These are phyloP conservation scores for Neurospora sp. DNA, from an alignment of 495 filamentous ascomycete species.

Conservation along the genomic window DNA sequence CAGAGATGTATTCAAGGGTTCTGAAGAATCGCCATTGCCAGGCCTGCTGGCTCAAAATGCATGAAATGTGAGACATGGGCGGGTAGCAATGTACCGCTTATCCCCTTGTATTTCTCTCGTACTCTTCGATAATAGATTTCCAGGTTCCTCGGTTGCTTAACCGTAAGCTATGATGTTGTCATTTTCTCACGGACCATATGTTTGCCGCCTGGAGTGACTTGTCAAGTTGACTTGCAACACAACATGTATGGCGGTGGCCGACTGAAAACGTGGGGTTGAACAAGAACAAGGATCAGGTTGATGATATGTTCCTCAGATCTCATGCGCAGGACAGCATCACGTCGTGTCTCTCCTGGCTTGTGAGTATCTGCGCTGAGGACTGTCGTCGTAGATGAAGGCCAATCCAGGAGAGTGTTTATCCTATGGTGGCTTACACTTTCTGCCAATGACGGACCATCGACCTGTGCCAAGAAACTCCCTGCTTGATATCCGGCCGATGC, in stretches of 20 bases:
- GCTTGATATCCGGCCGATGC: background rate
- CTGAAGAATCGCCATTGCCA: background rate
- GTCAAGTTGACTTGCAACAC: background rate
- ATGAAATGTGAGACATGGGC: background rate
- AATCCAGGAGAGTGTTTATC: background rate
- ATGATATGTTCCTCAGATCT: background rate
- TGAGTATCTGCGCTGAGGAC: background rate
- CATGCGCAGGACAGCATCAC: background rate
- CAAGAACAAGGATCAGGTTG: background rate
- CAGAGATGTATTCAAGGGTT: background rate
- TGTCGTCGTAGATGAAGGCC: background rate
- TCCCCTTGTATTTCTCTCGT: background rate
- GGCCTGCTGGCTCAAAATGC: background rate
- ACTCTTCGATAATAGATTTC: background rate
- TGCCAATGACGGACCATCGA: background rate
- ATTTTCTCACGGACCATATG: background rate
- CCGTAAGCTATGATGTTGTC: background rate
- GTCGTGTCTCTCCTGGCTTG: background rate
- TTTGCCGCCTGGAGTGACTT: background rate
- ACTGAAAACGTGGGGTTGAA: background rate
- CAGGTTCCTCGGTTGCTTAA: background rate
- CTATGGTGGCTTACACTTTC: background rate
- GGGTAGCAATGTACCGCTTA: background rate
- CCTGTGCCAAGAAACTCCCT: background rate
- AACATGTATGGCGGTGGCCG: background rate